Base-by-base conservation (phyloP, 2,329 filamentous ascomycete genomes). In the Karstenula rhodostoma region DNA sequence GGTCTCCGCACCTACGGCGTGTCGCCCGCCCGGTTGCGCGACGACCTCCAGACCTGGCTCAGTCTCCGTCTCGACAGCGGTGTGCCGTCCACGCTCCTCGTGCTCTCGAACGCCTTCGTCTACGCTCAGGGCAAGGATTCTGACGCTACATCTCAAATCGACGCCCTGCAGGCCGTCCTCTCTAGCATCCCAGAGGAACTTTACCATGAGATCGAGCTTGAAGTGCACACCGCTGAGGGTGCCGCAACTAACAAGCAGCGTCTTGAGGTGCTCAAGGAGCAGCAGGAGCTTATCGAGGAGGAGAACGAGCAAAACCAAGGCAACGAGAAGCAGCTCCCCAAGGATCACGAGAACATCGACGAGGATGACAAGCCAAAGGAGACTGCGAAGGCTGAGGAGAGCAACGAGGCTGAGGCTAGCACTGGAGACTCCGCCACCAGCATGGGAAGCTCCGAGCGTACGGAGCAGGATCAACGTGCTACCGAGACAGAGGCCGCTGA, bases 131-230 rank as follows among this genome's bases (percentile, higher is more conserved):
- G 91, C 62, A 93, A 94, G 71, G 92, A 94, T 52, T 83, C 85
- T 51, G 93, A 96, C 73, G 92, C 95, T 72, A 89, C 91, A 33
- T 92, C 88, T 63, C 94, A 98, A 81, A 93, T 99, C 60, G 94
- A 97, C 68, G 93, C 95, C 0, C 87, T 99, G 51, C 92, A 94
- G 62, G 92, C 93, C 57, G 95, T 99, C 5, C 84, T 99, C 43
- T 96, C 92, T 43, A 94, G 91, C 62, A 98, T 99, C 64, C 95
- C 95, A 3, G 95, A 99, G 80, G 95, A 99, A 79, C 86, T 99
- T 43, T 99, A 96, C 91, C 95, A 99, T 84, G 95, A 99, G 83
- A 97, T 99, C 65, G 95, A 98, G 81, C 90, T 99, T 33, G 95
- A 99, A 82, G 93, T 99, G 10, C 93, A 97, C 85, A 96, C 90